Evolutionary conservation across 768 basidiomycete species (phyloP), one percentile per base, ranked within the genome.

Genomic region (Clitopilus passeckerianus): DNA sequence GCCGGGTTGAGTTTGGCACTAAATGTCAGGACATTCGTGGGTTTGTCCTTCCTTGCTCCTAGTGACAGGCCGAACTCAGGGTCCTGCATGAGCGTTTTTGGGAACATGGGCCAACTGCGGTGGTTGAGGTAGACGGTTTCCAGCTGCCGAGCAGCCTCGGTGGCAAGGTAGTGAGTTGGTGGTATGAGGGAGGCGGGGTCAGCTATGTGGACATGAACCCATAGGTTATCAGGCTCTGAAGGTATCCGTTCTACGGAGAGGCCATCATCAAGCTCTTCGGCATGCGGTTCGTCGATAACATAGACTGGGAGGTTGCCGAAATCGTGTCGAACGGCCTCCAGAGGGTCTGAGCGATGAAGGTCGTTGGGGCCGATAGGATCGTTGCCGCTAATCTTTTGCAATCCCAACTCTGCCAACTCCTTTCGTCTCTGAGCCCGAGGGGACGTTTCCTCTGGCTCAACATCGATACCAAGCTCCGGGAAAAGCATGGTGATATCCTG

Each of bases 201-300:
- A 9, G 97, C 95, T 58, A 99, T 81, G 68, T 98, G 97, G 23
- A 89, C 79, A 65, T 98, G 95, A 10, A 96, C 68, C 96, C 97
- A 98, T 50, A 74, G 68, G 18, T 71, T 78, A 15, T 78, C 81
- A 1, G 84, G 83, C 53, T 90, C 85, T 3, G 74, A 73, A 5
- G 81, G 77, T 33, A 88, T 79, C n/a, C 73, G 67, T 63, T 96
- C 91, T 30, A 98, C 67, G 1, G 95, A 95, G 33, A 99, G 66
- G 1, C 94, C 97, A 69, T 99, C 97, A 68, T 99, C 97, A 20
- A 98, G 80, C 67, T 99, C 97, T 65, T 89, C 73, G 0, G 97
- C 95, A 6, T 66, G 68, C 0, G 77, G 63, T 60, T 93, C 91
- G 67, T 99, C 97, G 57, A 99, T 86, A 18, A 95, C 88, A 70